Percentiles rank a stretch among this genome's conserved stretches.
These are phyloP conservation scores for Aspergillus diversus DNA, from an alignment of 495 filamentous ascomycete species.

Conservation along the genomic window DNA sequence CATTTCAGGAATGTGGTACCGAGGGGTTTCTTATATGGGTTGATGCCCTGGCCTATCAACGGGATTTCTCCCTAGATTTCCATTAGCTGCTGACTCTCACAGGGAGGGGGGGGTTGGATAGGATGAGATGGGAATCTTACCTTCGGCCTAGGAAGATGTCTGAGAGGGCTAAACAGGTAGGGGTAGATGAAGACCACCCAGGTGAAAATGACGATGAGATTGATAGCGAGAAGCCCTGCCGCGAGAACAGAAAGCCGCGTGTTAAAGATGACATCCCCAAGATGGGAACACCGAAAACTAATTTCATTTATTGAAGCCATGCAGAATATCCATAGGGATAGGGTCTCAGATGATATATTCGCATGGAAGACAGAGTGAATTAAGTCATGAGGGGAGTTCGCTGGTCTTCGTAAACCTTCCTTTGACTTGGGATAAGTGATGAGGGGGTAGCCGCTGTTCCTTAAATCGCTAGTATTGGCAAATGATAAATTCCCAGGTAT, in stretches of 20 bases:
- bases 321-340: not conserved
- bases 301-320: not conserved
- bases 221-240: not conserved
- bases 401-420: not conserved
- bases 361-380: not conserved
- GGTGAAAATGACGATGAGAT: not conserved
- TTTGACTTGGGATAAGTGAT: too few species aligned
- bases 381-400: not conserved
- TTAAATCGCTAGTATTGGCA: too few species aligned
- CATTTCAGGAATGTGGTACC: slow-evolving; percentile 4
- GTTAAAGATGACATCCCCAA: not conserved
- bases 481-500: too few species aligned
- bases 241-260: not conserved
- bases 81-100: too few species aligned
- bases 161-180: not conserved
- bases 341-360: not conserved
- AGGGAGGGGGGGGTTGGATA: too few species aligned
- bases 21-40: not conserved
- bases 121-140: not conserved
- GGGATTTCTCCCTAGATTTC: not conserved
- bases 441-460: too few species aligned
- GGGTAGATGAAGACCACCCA: slow-evolving; percentile 2
- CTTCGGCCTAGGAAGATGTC: slow-evolving; percentile 3
- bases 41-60: not conserved
- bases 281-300: not conserved